Evolutionary conservation across 495 filamentous ascomycete genomes (phyloP).

Genomic region (Xanthoparmelia taractica): DNA sequence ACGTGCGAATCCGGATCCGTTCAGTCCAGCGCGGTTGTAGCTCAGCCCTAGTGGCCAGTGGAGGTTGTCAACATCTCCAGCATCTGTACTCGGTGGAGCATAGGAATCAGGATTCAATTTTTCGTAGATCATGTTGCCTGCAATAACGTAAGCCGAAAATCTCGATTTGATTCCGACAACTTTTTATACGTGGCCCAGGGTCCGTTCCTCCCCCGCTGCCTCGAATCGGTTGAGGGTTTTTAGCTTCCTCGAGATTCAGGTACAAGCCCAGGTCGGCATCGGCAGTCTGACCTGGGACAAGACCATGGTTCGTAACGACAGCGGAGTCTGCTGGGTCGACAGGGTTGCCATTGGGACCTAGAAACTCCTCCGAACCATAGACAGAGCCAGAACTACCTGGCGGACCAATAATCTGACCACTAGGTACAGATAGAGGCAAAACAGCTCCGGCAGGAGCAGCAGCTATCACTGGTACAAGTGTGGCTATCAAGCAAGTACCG

Average conservation of each 20-base stretch:
- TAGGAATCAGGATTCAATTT: slow-evolving; percentile 57
- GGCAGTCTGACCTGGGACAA: slow-evolving; percentile 49
- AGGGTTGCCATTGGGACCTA: slow-evolving; percentile 15
- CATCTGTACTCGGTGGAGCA: slow-evolving; percentile 59
- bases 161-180: neutral
- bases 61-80: slow-evolving; percentile 54
- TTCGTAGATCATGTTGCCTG: slow-evolving; percentile 52
- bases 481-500: neutral
- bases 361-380: slow-evolving; percentile 7
- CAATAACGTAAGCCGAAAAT: slow-evolving; percentile 7
- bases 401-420: slow-evolving; percentile 4
- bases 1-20: slow-evolving; percentile 58
- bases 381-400: slow-evolving; percentile 3
- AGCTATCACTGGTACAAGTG: neutral
- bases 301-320: slow-evolving; percentile 33
- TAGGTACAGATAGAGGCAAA: slow-evolving; percentile 10
- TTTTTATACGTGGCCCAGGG: slow-evolving; percentile 49
- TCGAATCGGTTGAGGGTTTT: slow-evolving; percentile 64
- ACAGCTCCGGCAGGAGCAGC: neutral
- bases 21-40: slow-evolving; percentile 51
- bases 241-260: slow-evolving; percentile 53
- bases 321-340: slow-evolving; percentile 17
- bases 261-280: slow-evolving; percentile 51
- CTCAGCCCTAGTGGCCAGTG: slow-evolving; percentile 68
- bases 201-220: slow-evolving; percentile 50